phyloP scores from a whole-genome alignment of 2,329 filamentous ascomycete species.

The Verticillium albo-atrum region DNA sequence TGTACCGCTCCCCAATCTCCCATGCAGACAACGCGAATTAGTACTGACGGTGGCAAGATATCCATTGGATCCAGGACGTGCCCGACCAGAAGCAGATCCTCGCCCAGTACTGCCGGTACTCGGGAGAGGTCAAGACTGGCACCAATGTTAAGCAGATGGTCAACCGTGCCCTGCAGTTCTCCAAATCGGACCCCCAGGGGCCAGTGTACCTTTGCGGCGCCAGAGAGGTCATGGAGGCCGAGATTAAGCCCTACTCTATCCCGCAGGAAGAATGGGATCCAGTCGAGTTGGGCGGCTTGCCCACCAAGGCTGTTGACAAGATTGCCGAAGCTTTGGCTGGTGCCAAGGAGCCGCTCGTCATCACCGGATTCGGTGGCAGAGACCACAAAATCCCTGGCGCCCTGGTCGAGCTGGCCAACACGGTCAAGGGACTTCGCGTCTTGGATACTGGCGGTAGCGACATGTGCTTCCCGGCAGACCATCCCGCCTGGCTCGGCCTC shows the following conservation, averaged over 20 bases:
- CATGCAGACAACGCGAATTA: not conserved
- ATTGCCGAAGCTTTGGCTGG: conserved; percentile 60
- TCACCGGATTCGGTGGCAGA: conserved; percentile 68
- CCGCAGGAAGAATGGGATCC: conserved; percentile 67
- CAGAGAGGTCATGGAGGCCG: conserved; percentile 76
- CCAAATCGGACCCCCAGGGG: conserved; percentile 65
- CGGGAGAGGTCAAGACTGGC: conserved; percentile 72
- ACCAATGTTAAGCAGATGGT: conserved; percentile 81
- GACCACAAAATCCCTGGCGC: conserved; percentile 59
- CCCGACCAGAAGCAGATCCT: conserved; percentile 72
- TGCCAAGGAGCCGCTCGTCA: conserved; percentile 62
- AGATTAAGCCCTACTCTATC: conserved; percentile 68
- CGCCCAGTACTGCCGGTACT: conserved; percentile 73
- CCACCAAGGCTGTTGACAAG: conserved; percentile 44
- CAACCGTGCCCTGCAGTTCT: conserved; percentile 72
- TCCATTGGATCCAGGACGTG: conserved; percentile 75
- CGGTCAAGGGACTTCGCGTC: conserved; percentile 64
- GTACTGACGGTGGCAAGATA: conserved; percentile 38
- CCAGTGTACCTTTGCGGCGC: conserved; percentile 72
- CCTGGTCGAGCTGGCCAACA: conserved; percentile 63
- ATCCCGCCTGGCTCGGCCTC: conserved; percentile 65
- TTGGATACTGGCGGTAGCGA: conserved; percentile 74
- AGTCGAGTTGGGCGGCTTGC: conserved; percentile 60
- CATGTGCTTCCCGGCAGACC: conserved; percentile 74
- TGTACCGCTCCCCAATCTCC: not conserved